Evolutionary conservation across 306 rosid genomes (phyloP).

Genomic region (Citrullus amarus): DNA sequence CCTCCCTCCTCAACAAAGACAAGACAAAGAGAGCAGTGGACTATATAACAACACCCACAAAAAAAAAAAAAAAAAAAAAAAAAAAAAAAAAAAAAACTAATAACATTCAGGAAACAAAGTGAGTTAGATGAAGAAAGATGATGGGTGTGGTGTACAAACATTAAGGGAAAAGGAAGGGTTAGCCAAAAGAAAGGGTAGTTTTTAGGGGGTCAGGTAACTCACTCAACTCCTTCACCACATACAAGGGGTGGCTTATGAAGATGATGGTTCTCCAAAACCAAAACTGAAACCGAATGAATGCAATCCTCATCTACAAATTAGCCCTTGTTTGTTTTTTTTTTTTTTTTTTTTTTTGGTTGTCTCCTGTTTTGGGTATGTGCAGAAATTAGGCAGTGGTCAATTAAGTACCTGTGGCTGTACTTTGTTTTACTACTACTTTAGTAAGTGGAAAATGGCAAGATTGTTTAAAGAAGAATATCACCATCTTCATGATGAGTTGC

Average conservation of each 20-base stretch:
- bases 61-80: too few relatives aligned
- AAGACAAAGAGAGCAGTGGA: not conserved
- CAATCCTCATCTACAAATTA: not conserved
- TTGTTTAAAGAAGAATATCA: not conserved
- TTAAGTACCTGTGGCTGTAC: not conserved
- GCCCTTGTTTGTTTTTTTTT: not conserved
- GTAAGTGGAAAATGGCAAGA: not conserved
- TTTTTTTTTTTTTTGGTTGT: not conserved
- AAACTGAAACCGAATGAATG: not conserved
- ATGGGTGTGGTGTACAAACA: not conserved
- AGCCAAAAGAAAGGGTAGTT: not conserved
- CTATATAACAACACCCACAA: not conserved
- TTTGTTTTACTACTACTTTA: not conserved
- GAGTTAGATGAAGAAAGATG: not conserved
- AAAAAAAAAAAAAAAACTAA: not conserved
- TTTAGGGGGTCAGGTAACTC: not conserved
- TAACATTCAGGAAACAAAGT: not conserved
- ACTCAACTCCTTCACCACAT: not conserved
- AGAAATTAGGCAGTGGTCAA: slow-evolving; percentile 5
- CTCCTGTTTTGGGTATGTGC: slow-evolving; percentile 4
- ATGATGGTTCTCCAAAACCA: not conserved
- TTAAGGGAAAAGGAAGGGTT: not conserved
- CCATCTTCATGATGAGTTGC: not conserved
- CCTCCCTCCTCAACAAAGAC: not conserved
- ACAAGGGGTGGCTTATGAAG: not conserved